phyloP scores from a whole-genome alignment of 257 asterid species.

The Craterostigma plantagineum region DNA sequence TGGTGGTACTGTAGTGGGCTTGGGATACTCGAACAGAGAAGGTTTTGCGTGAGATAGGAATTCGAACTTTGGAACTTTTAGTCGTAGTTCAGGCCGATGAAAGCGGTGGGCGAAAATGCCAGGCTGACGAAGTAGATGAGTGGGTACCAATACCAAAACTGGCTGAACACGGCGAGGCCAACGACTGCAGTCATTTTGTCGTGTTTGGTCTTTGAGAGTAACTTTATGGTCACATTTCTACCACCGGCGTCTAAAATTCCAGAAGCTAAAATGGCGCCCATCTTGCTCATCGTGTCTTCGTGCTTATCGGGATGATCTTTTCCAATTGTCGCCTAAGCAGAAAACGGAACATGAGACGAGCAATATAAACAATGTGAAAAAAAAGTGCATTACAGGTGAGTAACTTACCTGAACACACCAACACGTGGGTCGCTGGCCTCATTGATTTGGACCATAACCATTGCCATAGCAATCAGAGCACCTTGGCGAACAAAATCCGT shows the following conservation, averaged over 20 bases:
- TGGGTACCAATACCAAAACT: conserved; percentile 99
- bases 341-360: conserved; percentile 6
- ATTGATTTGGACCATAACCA: conserved; percentile 92
- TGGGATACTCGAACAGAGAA: conserved; percentile 73
- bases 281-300: conserved; percentile 97
- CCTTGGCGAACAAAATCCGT: conserved; percentile 99
- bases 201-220: conserved; percentile 77
- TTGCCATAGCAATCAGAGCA: conserved; percentile 96
- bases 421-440: conserved; percentile 97
- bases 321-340: conserved; percentile 69
- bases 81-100: conserved; percentile 77
- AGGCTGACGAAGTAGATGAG: conserved; percentile 79
- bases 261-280: conserved; percentile 96
- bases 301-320: conserved; percentile 80
- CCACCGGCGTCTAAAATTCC: conserved; percentile 99
- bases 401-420: conserved; percentile 70
- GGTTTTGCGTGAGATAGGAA: conserved; percentile 89
- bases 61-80: conserved; percentile 84
- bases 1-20: conserved; percentile 62
- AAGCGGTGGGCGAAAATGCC: conserved; percentile 95
- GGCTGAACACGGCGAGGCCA: conserved; percentile 95
- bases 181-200: conserved; percentile 77
- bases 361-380: not conserved
- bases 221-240: conserved; percentile 68
- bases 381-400: not conserved